Evolutionary conservation across 2,329 filamentous ascomycete genomes (phyloP).

Genomic region (Trichoderma afroharzianum): DNA sequence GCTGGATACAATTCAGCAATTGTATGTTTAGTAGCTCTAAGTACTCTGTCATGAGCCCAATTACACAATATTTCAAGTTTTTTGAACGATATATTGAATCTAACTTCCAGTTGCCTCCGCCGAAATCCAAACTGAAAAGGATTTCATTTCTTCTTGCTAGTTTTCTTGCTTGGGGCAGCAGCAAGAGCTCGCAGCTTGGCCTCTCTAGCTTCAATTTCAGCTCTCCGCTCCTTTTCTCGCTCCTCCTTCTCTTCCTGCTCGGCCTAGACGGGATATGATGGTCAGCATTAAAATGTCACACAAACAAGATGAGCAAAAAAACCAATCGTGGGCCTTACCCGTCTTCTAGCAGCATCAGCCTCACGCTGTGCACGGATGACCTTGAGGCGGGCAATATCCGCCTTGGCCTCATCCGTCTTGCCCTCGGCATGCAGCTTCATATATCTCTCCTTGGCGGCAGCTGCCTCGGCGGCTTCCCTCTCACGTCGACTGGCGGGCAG

Average conservation of each 20-base stretch:
- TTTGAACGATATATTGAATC: background rate
- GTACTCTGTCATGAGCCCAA: background rate
- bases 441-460: conserved; percentile 84
- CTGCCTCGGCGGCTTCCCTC: conserved; percentile 76
- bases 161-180: conserved; percentile 46
- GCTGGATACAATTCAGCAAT: background rate
- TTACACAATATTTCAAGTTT: background rate
- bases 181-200: conserved; percentile 54
- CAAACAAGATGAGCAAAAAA: background rate
- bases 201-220: conserved; percentile 53
- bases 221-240: conserved; percentile 44
- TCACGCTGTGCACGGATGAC: conserved; percentile 83
- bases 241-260: conserved; percentile 57
- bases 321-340: conserved; percentile 46
- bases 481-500: conserved; percentile 50
- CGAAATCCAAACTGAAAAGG: background rate
- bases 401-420: conserved; percentile 93
- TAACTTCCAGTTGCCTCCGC: background rate
- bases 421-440: conserved; percentile 88
- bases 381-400: conserved; percentile 78
- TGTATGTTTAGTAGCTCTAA: background rate
- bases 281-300: background rate
- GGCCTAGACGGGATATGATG: conserved; percentile 37
- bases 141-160: conserved; percentile 45
- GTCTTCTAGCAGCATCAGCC: conserved; percentile 76